phyloP scores from a whole-genome alignment of 805 yeast species.

The Deakozyma indianensis region DNA sequence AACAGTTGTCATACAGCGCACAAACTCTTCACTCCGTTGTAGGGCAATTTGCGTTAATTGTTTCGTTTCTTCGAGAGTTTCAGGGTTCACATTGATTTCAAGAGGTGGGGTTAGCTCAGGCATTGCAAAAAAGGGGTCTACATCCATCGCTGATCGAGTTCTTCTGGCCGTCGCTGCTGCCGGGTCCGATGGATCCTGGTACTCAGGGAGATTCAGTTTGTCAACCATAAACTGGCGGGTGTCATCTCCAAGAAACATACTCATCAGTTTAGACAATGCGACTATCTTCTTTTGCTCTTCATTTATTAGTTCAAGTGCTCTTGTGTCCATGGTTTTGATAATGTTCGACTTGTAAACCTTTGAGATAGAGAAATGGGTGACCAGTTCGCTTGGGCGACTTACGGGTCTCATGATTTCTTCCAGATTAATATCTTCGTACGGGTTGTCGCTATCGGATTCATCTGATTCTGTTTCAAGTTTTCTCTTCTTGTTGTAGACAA shows the following conservation, averaged over 20 bases:
- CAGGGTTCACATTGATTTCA: conserved; percentile 36
- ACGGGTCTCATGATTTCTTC: conserved; percentile 61
- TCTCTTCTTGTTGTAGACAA: conserved; percentile 12
- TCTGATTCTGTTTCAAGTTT: conserved; percentile 13
- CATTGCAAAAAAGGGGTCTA: conserved; percentile 52
- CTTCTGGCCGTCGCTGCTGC: conserved; percentile 10
- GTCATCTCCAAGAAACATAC: conserved; percentile 77
- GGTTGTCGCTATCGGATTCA: conserved; percentile 23
- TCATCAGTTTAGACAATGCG: conserved; percentile 55
- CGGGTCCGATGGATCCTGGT: conserved; percentile 16
- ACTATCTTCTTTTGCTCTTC: conserved; percentile 69
- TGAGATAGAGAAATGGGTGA: conserved; percentile 53
- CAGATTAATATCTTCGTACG: conserved; percentile 36
- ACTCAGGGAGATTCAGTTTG: conserved; percentile 48
- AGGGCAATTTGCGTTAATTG: conserved; percentile 64
- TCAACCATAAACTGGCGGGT: conserved; percentile 52
- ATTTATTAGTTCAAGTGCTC: conserved; percentile 65
- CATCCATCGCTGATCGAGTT: conserved; percentile 21
- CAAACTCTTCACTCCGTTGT: conserved; percentile 77
- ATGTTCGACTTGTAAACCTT: conserved; percentile 46
- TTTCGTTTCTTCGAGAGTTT: conserved; percentile 53
- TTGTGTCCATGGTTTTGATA: conserved; percentile 48
- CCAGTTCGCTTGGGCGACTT: conserved; percentile 64
- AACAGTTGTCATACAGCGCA: conserved; percentile 59
- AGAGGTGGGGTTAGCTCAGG: conserved; percentile 37